Evolutionary conservation across 768 basidiomycete genomes (phyloP).

Genomic region (Pleurotus salmoneostramineus): DNA sequence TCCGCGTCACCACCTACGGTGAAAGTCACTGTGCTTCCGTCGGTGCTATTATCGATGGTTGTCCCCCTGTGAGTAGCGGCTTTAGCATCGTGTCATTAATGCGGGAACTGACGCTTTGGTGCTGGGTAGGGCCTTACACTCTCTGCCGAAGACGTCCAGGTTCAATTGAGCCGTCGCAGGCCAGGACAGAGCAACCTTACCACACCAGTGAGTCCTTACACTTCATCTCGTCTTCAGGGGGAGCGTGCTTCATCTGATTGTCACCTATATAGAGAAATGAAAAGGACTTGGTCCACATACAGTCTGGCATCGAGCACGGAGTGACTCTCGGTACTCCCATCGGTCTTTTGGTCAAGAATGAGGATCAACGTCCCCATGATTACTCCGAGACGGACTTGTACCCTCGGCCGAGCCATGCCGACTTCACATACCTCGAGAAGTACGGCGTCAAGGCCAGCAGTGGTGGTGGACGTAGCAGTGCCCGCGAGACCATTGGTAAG

Average conservation of each 20-base stretch:
- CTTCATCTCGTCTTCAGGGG: neutral
- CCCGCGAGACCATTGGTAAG: constrained; percentile 92
- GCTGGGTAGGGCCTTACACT: constrained; percentile 72
- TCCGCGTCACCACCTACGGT: constrained; percentile 95
- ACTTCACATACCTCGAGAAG: constrained; percentile 96
- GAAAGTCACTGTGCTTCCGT: constrained; percentile 98
- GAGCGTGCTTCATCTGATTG: neutral
- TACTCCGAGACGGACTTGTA: constrained; percentile 98
- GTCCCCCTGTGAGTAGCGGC: constrained; percentile 73
- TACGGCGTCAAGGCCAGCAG: constrained; percentile 97
- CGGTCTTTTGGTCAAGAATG: constrained; percentile 93
- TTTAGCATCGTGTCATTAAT: constrained; percentile 6
- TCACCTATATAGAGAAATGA: constrained; percentile 70
- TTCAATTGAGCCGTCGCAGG: constrained; percentile 84
- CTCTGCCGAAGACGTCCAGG: constrained; percentile 80
- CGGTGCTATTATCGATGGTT: constrained; percentile 96
- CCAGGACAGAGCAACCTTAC: constrained; percentile 97
- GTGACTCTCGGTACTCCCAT: constrained; percentile 98
- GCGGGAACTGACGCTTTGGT: constrained; percentile 3
- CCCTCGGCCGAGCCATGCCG: constrained; percentile 96
- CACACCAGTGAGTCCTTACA: constrained; percentile 68
- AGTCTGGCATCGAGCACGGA: constrained; percentile 91
- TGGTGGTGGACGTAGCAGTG: constrained; percentile 92
- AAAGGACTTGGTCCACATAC: constrained; percentile 89
- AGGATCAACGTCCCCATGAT: constrained; percentile 97